Base-by-base conservation (phyloP, 768 basidiomycete genomes). In the Phlebiopsis gigantea region DNA sequence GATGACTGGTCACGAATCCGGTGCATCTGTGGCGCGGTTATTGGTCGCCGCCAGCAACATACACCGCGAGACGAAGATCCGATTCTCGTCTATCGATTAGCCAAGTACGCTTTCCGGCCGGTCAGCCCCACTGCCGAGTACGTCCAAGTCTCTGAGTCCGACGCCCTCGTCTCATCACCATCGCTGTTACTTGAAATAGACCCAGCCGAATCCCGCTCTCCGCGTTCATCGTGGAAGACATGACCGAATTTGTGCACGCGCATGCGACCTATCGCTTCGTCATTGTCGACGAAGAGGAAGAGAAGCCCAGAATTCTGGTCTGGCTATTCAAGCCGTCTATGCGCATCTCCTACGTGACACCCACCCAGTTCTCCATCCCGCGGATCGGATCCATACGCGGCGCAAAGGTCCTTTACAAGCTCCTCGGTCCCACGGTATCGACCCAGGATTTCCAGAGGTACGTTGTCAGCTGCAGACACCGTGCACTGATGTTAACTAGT, bases 241-340 rank as follows among this genome's bases (percentile, higher is more conserved):
- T 98, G 90, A 79, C 81, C 26, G 96, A 96, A 66, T 87, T 90
- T 52, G 88, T 92, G 4, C 87, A 89, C 53, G 93, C 95, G 1
- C 95, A 98, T 67, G 93, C 94, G 1, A 88, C 89, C 0, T 93
- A 98, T 71, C 88, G 94, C 9, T 98, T 98, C 65, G 79, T 94
- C 30, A 72, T 98, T 29, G 75, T 82, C 15, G 95, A 97, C 57
- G 93, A 95, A 61, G 93, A 96, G 65, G 83, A 87, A 26, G 90
- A 92, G 58, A 79, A 77, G 25, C 84, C 89, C 4, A 77, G 87
- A 53, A 78, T 98, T 14, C 73, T 97, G 60, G 93, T 97, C 21
- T 98, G 96, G 95, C 68, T 98, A 21, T 97, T 98, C 79, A 97
- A 95, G 69, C 93, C 94, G 0, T 85, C 79, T 60, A 83, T 98